Percentiles rank a stretch among this genome's conserved stretches.
These are phyloP conservation scores for Hysterium pulicare DNA, from an alignment of 2,329 filamentous ascomycete genomes.

Conservation along the genomic window DNA sequence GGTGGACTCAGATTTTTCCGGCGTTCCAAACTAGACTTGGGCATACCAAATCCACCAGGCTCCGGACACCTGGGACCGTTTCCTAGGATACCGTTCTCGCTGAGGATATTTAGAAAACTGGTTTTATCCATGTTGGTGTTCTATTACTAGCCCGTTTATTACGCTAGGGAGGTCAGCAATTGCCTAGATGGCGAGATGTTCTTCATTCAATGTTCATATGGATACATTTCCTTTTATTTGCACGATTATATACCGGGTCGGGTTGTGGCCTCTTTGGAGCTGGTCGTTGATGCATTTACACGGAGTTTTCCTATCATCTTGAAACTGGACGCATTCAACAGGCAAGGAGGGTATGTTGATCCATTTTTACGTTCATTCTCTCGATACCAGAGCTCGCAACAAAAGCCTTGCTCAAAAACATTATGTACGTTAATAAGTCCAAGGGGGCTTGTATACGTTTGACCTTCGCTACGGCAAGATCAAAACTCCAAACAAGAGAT, in stretches of 20 bases:
- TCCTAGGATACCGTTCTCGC: slow-evolving; percentile 2
- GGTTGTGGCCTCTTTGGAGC: slow-evolving; percentile 7
- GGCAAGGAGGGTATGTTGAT: neutral
- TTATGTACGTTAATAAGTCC: slow-evolving; percentile 28
- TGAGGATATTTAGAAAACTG: slow-evolving; percentile 15
- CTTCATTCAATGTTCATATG: slow-evolving; percentile 9
- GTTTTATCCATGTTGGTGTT: slow-evolving; percentile 11
- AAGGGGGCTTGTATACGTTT: neutral
- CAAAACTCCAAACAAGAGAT: too few species aligned
- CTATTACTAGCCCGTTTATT: slow-evolving; percentile 29
- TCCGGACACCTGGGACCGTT: slow-evolving; percentile 6
- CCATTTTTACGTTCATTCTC: slow-evolving; percentile 13
- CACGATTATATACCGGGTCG: slow-evolving; percentile 7
- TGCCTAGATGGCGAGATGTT: slow-evolving; percentile 28
- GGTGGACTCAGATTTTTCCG: slow-evolving; percentile 13
- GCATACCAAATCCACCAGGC: slow-evolving; percentile 6
- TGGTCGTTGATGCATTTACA: slow-evolving; percentile 17
- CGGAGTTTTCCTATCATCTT: slow-evolving; percentile 8
- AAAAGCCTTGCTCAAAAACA: slow-evolving; percentile 21
- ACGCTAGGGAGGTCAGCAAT: slow-evolving; percentile 12
- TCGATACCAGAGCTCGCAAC: slow-evolving; percentile 37
- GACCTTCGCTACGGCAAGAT: too few species aligned
- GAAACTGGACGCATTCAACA: slow-evolving; percentile 21
- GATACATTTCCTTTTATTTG: slow-evolving; percentile 12
- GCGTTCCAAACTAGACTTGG: slow-evolving; percentile 33